phyloP scores from a whole-genome alignment of 495 filamentous ascomycete species.

The Cercophora sp. region DNA sequence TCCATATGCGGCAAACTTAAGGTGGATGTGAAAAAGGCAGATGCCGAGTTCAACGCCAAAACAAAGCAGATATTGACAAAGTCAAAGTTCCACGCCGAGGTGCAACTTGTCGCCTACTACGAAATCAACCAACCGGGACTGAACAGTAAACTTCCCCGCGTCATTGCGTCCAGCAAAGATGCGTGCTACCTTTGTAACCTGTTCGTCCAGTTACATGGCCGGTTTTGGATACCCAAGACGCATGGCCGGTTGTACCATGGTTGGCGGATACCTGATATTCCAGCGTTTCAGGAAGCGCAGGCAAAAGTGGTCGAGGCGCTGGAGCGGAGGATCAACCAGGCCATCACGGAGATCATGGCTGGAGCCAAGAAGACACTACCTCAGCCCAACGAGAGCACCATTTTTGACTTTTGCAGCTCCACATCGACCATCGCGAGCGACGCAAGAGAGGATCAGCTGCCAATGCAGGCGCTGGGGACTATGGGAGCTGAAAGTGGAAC shows the following conservation, averaged over 20 bases:
- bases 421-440: neutral
- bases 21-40: neutral
- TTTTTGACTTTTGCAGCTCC: conserved; percentile 2
- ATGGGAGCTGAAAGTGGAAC: neutral
- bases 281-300: neutral
- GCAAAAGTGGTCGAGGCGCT: conserved; percentile 9
- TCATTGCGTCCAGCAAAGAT: conserved; percentile 48
- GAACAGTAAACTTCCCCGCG: conserved; percentile 39
- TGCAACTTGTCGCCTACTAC: conserved; percentile 45
- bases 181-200: conserved; percentile 49
- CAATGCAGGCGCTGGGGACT: too few relatives aligned
- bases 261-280: conserved; percentile 28
- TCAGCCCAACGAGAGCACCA: conserved; percentile 16
- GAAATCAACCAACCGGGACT: conserved; percentile 21
- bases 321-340: conserved; percentile 1
- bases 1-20: neutral
- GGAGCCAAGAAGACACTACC: neutral
- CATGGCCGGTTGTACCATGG: conserved; percentile 42
- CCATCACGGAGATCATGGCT: conserved; percentile 2
- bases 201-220: conserved; percentile 39
- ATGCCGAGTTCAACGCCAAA: neutral
- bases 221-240: conserved; percentile 34
- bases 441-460: too few relatives aligned
- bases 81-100: conserved; percentile 47
- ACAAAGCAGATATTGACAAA: conserved; percentile 21